phyloP scores from a whole-genome alignment of 2,329 filamentous ascomycete species.

The Coniochaeta ligniaria region DNA sequence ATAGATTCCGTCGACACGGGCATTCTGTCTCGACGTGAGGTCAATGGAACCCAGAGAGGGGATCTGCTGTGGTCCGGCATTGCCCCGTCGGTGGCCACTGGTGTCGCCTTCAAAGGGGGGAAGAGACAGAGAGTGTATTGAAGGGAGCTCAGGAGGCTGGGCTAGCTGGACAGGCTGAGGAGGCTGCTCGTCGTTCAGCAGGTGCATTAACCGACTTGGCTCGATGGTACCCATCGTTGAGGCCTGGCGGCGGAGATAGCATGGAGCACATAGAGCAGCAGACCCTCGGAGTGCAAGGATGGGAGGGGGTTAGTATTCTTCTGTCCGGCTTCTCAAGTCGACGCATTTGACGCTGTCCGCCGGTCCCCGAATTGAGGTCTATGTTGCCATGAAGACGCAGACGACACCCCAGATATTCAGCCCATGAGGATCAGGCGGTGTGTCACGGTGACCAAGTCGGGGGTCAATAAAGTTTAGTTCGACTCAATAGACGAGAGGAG shows the following conservation, averaged over 20 bases:
- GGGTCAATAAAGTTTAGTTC: too few species aligned
- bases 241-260: slow-evolving; percentile 23
- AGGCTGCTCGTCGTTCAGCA: slow-evolving; percentile 50
- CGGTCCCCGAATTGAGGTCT: neutral
- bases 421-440: too few species aligned
- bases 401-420: too few species aligned
- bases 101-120: slow-evolving; percentile 43
- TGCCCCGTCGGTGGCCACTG: slow-evolving; percentile 26
- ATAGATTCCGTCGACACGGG: slow-evolving; percentile 7
- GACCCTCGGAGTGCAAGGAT: neutral
- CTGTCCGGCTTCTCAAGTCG: neutral
- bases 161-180: too few species aligned
- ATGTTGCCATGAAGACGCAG: neutral
- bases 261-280: slow-evolving; percentile 23
- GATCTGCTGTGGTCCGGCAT: slow-evolving; percentile 19
- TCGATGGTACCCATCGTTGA: slow-evolving; percentile 58
- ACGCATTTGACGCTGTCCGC: neutral
- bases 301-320: neutral
- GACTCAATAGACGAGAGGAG: too few species aligned
- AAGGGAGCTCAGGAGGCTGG: slow-evolving; percentile 45
- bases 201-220: slow-evolving; percentile 54
- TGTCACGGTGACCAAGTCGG: too few species aligned
- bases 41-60: slow-evolving; percentile 13
- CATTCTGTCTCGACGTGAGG: slow-evolving; percentile 9
- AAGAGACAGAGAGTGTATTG: slow-evolving; percentile 38